phyloP scores from a whole-genome alignment of 352 stramenopile species.

The Thalassiosira delicatula region DNA sequence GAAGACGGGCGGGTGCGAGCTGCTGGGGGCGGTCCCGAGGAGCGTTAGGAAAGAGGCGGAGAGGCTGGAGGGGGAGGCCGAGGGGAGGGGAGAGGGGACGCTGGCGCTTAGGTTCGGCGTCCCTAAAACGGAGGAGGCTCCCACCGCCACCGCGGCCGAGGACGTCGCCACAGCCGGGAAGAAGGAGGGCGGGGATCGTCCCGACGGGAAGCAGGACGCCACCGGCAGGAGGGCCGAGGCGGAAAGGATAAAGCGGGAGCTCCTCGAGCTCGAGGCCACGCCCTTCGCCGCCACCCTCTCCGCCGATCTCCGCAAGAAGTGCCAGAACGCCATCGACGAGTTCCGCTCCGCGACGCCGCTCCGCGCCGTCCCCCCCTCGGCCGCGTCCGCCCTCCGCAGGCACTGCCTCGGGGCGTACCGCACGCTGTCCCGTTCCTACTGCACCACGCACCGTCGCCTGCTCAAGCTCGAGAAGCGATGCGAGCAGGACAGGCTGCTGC shows the following conservation, averaged over 20 bases:
- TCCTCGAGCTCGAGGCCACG: no score
- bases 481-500: slow-evolving; percentile 87
- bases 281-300: slow-evolving; percentile 39
- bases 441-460: slow-evolving; percentile 89
- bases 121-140: no score
- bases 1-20: slow-evolving; percentile 90
- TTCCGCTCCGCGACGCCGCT: slow-evolving; percentile 62
- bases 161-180: no score
- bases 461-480: slow-evolving; percentile 92
- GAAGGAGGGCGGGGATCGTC: no score
- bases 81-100: slow-evolving; percentile 37
- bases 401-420: slow-evolving; percentile 90
- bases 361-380: slow-evolving; percentile 81
- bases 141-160: no score
- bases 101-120: slow-evolving; percentile 17
- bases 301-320: slow-evolving; percentile 47
- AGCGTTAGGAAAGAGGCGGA: slow-evolving; percentile 53
- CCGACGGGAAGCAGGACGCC: no score
- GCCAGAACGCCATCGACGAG: slow-evolving; percentile 58
- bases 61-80: slow-evolving; percentile 46
- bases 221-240: no score
- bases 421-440: slow-evolving; percentile 88
- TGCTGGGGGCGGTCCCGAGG: slow-evolving; percentile 67
- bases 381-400: slow-evolving; percentile 84
- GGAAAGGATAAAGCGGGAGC: no score